Evolutionary conservation across 176 grass and related monocot species (phyloP), one percentile per base, ranked within the genome.

Genomic region (Phoenix dactylifera): DNA sequence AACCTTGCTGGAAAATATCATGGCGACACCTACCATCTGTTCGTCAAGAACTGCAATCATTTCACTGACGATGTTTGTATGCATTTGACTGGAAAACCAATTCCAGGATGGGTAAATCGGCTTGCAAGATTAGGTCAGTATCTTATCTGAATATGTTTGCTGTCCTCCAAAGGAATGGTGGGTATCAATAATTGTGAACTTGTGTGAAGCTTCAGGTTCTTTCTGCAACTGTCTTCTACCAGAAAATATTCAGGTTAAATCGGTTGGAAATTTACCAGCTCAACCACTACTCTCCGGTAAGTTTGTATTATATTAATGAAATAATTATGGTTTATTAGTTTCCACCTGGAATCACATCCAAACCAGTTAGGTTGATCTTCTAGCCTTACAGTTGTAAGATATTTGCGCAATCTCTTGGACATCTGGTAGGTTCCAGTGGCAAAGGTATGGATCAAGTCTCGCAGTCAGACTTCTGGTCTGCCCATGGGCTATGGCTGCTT

Each of bases 31-130:
- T 89, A 95, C 22, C 66, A 95, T 74, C 79, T 95, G 68, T 78
- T 95, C 67, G 72, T 69, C 56, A 95, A 89, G 72, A 95, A 89
- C 35, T 89, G 85, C 80, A 95, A 95, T 74, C 76, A 89, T 76
- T 95, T 89, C 76, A 95, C 79, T 32, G 82, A 89, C 67, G 82
- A 89, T 70, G 76, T 95, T 6, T 79, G 76, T 56, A 80, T 71
- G 24, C 51, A 72, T 56, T 69, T 89, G 44, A 86, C 82, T 23
- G 60, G 76, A 22, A 86, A 86, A 69, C 52, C 78, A 4, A 75
- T 74, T 50, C 82, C 89, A 24, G 76, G 84, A 48, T 95, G 85
- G 89, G 78, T 95, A 50, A 95, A 95, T 73, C 79, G 85, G 56
- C 73, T 95, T 60, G 89, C 89, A 18, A 84, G 89, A 86, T 69